Conservation (phyloP, 768 basidiomycete genomes). For the Lepiota brunneoincarnata region DNA sequence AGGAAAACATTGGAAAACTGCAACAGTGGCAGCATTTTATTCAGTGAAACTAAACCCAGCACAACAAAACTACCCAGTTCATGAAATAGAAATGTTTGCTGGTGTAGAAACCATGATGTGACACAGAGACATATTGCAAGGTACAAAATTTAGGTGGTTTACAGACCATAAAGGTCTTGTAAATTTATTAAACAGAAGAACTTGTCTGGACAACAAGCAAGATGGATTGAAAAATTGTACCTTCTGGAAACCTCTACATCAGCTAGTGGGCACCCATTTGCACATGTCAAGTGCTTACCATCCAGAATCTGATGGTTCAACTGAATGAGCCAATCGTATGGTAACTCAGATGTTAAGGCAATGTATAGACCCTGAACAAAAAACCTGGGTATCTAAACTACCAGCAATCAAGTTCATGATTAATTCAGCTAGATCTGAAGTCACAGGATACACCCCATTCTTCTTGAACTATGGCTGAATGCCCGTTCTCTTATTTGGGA, state of each 20-base stretch:
- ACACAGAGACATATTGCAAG: constrained; percentile 25
- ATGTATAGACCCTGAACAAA: constrained; percentile 25
- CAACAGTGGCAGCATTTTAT: constrained; percentile 30
- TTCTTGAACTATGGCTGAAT: constrained; percentile 21
- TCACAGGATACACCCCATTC: constrained; percentile 23
- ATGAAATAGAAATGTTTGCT: constrained; percentile 36
- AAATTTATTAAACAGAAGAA: constrained; percentile 27
- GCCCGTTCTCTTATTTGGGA: constrained; percentile 23
- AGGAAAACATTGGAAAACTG: constrained; percentile 23
- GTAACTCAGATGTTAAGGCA: constrained; percentile 19
- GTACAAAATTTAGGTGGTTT: constrained; percentile 22
- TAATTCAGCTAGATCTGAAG: constrained; percentile 18
- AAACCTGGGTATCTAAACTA: constrained; percentile 27
- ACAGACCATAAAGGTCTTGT: constrained; percentile 31
- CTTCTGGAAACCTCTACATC: constrained; percentile 13
- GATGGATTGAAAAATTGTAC: constrained; percentile 24
- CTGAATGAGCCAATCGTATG: constrained; percentile 18
- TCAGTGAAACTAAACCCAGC: constrained; percentile 31
- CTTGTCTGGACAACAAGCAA: constrained; percentile 28
- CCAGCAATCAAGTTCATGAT: constrained; percentile 24
- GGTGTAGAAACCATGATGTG: constrained; percentile 31
- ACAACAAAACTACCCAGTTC: constrained; percentile 33
- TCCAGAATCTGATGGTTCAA: constrained; percentile 14
- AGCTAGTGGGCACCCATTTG: constrained; percentile 9
- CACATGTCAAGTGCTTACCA: constrained; percentile 15